Percentiles rank a stretch among this genome's conserved stretches.
phyloP scores from a whole-genome alignment of 768 basidiomycete species.

The Psilocybe cyanescens region DNA sequence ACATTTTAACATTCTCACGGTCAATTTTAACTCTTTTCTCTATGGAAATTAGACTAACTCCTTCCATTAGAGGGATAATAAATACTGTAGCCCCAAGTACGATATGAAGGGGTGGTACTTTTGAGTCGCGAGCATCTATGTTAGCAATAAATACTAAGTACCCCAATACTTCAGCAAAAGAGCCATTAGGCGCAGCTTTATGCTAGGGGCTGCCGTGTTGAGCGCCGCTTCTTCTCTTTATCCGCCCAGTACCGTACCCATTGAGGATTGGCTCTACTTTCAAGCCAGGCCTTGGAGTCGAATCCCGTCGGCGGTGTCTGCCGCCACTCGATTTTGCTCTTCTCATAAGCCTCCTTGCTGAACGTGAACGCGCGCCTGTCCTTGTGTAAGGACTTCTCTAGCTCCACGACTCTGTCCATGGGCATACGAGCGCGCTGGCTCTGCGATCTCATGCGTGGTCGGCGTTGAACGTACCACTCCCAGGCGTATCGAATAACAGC shows the following conservation, averaged over 20 bases:
- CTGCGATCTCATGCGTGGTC: constrained; percentile 70
- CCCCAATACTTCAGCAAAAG: neutral
- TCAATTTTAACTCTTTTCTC: neutral
- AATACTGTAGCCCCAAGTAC: neutral
- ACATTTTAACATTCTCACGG: constrained; percentile 5
- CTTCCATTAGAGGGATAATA: constrained; percentile 1
- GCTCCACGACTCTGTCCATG: constrained; percentile 58
- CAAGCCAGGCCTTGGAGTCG: neutral
- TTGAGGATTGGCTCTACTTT: neutral
- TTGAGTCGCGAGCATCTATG: neutral
- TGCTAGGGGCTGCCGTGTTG: neutral
- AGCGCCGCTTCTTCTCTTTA: neutral
- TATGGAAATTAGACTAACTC: neutral
- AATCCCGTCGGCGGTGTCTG: neutral
- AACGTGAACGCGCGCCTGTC: constrained; percentile 17
- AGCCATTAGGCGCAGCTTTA: neutral
- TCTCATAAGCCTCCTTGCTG: constrained; percentile 1
- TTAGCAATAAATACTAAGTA: neutral
- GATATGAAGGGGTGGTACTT: neutral
- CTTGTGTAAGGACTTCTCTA: constrained; percentile 33
- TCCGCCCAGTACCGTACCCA: neutral
- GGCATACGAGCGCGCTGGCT: constrained; percentile 66
- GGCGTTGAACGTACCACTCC: constrained; percentile 89
- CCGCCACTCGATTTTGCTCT: constrained; percentile 5
- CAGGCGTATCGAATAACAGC: constrained; percentile 90